Percentiles rank a stretch among this genome's conserved stretches.
These are phyloP conservation scores for Rhizoctonia solani DNA, from an alignment of 1,284 basidiomycete genomes.

Conservation along the genomic window DNA sequence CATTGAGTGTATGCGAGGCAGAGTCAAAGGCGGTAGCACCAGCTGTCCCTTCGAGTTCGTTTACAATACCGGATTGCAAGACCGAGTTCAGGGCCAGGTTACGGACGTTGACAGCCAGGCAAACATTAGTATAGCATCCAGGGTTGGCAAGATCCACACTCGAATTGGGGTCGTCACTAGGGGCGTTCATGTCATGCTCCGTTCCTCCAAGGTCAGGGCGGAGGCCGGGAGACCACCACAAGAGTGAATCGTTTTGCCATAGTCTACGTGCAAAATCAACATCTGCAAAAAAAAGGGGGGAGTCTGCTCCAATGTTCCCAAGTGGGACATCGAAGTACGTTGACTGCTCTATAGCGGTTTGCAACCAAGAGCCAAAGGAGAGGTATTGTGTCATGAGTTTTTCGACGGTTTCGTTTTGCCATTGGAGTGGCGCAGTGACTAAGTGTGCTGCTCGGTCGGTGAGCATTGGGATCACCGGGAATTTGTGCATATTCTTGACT, in stretches of 20 bases:
- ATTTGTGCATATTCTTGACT: constrained; percentile 75
- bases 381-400: constrained; percentile 89
- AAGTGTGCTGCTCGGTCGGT: constrained; percentile 74
- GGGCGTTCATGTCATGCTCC: constrained; percentile 80
- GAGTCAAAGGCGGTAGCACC: constrained; percentile 94
- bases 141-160: constrained; percentile 71
- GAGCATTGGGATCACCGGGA: constrained; percentile 87
- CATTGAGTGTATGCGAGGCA: constrained; percentile 87
- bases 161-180: constrained; percentile 51
- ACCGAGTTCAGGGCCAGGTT: constrained; percentile 96
- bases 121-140: constrained; percentile 92
- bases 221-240: constrained; percentile 95
- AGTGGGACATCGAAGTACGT: constrained; percentile 93
- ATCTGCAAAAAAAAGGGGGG: constrained; percentile 85
- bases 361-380: constrained; percentile 77
- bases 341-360: constrained; percentile 79
- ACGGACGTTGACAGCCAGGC: constrained; percentile 85
- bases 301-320: constrained; percentile 89
- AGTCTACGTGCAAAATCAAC: constrained; percentile 89
- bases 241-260: constrained; percentile 82
- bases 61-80: constrained; percentile 91
- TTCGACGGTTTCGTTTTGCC: constrained; percentile 70
- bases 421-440: constrained; percentile 70
- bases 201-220: constrained; percentile 94
- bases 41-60: constrained; percentile 94